phyloP scores from a whole-genome alignment of 2,329 filamentous ascomycete genomes.

The Tolypocladium tropicale region DNA sequence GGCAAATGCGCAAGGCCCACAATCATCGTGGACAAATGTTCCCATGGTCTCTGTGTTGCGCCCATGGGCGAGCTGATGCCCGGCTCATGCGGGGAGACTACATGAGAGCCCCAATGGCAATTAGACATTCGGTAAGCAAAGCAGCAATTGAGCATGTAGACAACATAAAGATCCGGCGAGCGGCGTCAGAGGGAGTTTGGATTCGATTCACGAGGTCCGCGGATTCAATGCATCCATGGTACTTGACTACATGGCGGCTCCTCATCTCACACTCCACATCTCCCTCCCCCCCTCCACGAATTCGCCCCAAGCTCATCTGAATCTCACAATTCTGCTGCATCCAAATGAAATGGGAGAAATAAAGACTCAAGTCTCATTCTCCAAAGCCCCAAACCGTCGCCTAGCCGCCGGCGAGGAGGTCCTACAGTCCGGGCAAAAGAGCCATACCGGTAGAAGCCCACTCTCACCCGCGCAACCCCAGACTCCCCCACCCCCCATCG shows the following conservation, averaged over 20 bases:
- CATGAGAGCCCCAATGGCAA: neutral
- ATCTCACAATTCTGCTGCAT: neutral
- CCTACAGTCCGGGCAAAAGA: neutral
- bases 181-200: neutral
- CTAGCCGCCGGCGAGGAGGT: neutral
- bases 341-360: no score
- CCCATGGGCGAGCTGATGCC: no score
- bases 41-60: no score
- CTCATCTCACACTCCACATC: neutral
- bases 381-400: neutral
- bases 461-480: neutral
- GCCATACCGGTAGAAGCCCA: neutral
- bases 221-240: neutral
- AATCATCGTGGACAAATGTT: no score
- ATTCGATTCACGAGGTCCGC: neutral
- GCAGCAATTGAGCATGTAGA: no score
- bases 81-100: no score
- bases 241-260: neutral
- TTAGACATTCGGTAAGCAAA: no score
- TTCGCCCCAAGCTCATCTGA: neutral
- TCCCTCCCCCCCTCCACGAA: neutral
- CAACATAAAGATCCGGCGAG: no score
- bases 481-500: neutral
- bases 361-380: neutral
- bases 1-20: no score